phyloP scores from a whole-genome alignment of 169 alveolate species.

The Plasmodium coatneyi region DNA sequence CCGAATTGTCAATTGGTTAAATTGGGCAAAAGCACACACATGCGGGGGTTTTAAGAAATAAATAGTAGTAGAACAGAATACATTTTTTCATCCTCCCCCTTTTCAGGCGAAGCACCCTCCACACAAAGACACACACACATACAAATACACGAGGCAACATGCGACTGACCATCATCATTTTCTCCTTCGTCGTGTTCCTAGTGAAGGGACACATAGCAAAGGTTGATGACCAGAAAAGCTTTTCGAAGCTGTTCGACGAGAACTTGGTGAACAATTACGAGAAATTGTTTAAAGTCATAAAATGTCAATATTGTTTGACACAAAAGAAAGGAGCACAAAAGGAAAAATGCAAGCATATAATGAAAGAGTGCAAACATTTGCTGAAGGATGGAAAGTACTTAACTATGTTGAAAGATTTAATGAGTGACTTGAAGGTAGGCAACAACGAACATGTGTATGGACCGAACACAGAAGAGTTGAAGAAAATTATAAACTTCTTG shows the following conservation, averaged over 20 bases:
- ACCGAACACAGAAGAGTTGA: conserved; percentile 1
- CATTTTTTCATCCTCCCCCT: background rate
- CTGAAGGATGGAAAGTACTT: background rate
- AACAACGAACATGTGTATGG: background rate
- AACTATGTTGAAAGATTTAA: background rate
- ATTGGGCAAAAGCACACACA: background rate
- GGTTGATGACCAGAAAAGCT: background rate
- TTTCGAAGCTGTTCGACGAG: background rate
- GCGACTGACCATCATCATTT: background rate
- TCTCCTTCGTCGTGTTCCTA: conserved; percentile 1
- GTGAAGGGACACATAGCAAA: background rate
- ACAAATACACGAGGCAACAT: background rate
- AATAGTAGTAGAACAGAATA: background rate
- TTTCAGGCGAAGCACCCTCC: background rate
- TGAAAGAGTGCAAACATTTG: conserved; percentile 12
- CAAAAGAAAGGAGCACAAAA: background rate
- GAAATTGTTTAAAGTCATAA: conserved; percentile 11
- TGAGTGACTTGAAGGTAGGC: background rate
- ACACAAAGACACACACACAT: background rate
- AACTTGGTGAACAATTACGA: conserved; percentile 45
- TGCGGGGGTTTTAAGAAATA: background rate
- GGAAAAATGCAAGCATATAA: conserved; percentile 8
- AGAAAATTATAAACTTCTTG: conserved; percentile 17
- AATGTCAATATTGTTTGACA: conserved; percentile 40
- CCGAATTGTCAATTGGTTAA: background rate